Evolutionary conservation across 1,139 yeast species (phyloP).

Genomic region (Meyerozyma sp.): DNA sequence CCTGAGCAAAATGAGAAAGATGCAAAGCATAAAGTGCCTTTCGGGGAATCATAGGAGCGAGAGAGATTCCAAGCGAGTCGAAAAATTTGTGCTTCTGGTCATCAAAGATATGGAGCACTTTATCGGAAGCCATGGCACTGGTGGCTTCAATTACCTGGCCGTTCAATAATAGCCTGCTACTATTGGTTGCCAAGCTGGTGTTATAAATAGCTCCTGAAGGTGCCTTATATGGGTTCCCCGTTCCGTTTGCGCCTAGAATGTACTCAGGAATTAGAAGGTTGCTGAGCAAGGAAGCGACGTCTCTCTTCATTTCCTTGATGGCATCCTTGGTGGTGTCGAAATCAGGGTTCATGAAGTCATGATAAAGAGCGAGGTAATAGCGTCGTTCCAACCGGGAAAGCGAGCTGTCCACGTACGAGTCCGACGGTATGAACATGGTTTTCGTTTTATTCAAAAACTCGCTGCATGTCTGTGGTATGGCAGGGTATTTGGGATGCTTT

Average conservation of each 20-base stretch:
- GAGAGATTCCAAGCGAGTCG: constrained; percentile 18
- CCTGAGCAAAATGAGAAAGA: constrained; percentile 63
- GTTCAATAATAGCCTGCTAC: constrained; percentile 9
- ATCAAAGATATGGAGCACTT: constrained; percentile 55
- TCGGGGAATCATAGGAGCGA: constrained; percentile 55
- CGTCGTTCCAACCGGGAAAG: constrained; percentile 20
- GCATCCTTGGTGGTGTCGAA: constrained; percentile 29
- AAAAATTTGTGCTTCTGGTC: constrained; percentile 23
- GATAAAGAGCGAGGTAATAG: constrained; percentile 28
- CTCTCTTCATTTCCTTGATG: constrained; percentile 23
- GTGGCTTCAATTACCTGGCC: constrained; percentile 19
- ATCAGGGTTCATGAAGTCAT: constrained; percentile 14
- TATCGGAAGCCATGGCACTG: constrained; percentile 50
- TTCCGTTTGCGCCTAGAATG: constrained; percentile 30
- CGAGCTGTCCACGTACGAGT: constrained; percentile 20
- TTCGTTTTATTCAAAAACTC: constrained; percentile 20
- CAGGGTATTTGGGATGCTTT: constrained; percentile 5
- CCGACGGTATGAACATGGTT: constrained; percentile 35
- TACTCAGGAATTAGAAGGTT: constrained; percentile 22
- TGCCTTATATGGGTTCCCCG: constrained; percentile 6
- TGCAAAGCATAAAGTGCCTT: constrained; percentile 71
- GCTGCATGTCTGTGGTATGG: constrained; percentile 22
- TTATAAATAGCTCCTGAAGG: not conserved
- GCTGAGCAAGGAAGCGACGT: constrained; percentile 21
- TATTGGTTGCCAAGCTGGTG: constrained; percentile 1